These are phyloP conservation scores for Corynespora cassiicola DNA, from an alignment of 2,329 filamentous ascomycete species.

Conservation along the genomic window DNA sequence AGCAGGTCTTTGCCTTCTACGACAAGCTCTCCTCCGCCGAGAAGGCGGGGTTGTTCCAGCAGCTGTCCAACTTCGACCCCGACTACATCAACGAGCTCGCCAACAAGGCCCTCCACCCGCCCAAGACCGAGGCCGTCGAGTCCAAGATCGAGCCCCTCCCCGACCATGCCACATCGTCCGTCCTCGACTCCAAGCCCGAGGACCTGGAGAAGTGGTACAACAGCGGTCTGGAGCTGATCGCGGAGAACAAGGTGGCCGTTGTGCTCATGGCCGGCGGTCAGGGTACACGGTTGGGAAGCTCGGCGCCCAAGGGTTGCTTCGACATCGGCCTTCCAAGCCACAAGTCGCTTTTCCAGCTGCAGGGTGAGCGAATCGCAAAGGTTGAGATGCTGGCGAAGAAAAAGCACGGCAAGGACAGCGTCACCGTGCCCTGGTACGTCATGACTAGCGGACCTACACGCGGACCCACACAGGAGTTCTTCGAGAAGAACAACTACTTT, in stretches of 20 bases:
- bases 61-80: conserved; percentile 83
- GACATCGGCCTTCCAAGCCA: conserved; percentile 91
- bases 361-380: conserved; percentile 91
- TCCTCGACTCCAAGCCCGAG: conserved; percentile 82
- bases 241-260: conserved; percentile 76
- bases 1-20: conserved; percentile 86
- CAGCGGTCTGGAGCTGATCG: conserved; percentile 69
- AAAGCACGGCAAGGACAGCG: conserved; percentile 64
- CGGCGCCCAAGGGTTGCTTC: conserved; percentile 95
- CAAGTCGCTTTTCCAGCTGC: conserved; percentile 97
- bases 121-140: conserved; percentile 63
- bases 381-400: conserved; percentile 81
- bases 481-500: conserved; percentile 88
- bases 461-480: conserved; percentile 90
- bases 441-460: conserved; percentile 98
- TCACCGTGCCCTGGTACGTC: conserved; percentile 93
- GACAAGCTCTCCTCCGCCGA: conserved; percentile 77
- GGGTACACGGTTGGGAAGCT: conserved; percentile 92
- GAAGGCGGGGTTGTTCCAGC: conserved; percentile 79
- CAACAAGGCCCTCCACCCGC: conserved; percentile 79
- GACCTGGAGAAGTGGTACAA: conserved; percentile 87
- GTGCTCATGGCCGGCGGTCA: conserved; percentile 98
- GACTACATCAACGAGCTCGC: conserved; percentile 87
- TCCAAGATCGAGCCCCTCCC: conserved; percentile 83
- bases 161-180: conserved; percentile 82